Conservation (phyloP, 345 rosid genomes). For the Citrus unshiu region DNA sequence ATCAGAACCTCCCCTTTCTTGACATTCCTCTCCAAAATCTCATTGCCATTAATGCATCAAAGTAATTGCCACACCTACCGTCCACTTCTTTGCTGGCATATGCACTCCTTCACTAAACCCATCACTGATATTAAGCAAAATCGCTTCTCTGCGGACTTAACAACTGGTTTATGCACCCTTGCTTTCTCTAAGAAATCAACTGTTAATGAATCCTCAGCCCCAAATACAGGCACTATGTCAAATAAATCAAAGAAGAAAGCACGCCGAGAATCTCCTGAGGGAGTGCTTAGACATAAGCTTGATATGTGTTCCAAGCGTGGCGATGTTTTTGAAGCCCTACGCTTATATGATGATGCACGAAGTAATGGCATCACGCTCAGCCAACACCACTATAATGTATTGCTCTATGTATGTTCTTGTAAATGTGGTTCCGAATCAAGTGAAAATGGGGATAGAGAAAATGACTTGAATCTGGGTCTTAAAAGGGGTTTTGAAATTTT, state of each 20-base stretch:
- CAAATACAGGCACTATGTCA: slow-evolving; percentile 24
- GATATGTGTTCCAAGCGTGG: slow-evolving; percentile 68
- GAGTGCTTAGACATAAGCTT: slow-evolving; percentile 45
- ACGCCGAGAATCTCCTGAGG: slow-evolving; percentile 55
- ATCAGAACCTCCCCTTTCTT: slow-evolving; percentile 23
- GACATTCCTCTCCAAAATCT: slow-evolving; percentile 30
- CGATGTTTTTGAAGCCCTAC: slow-evolving; percentile 66
- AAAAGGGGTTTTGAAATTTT: slow-evolving; percentile 81
- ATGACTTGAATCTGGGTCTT: slow-evolving; percentile 32
- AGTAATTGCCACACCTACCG: background rate
- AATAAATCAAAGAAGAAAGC: slow-evolving; percentile 50
- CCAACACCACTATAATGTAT: slow-evolving; percentile 59
- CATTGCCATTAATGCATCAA: slow-evolving; percentile 19
- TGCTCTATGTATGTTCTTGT: slow-evolving; percentile 71
- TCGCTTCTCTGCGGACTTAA: slow-evolving; percentile 19
- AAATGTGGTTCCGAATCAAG: slow-evolving; percentile 21
- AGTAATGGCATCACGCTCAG: slow-evolving; percentile 40
- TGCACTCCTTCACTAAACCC: slow-evolving; percentile 17
- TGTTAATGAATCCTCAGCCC: slow-evolving; percentile 25
- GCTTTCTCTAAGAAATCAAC: slow-evolving; percentile 30
- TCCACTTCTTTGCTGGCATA: slow-evolving; percentile 21
- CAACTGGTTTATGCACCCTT: slow-evolving; percentile 33
- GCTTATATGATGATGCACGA: slow-evolving; percentile 76
- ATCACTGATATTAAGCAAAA: slow-evolving; percentile 14
- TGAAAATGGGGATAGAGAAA: slow-evolving; percentile 19